Percentiles rank a stretch among this genome's conserved stretches.
phyloP scores from a whole-genome alignment of 2,329 filamentous ascomycete species.

The Fusarium caatingaense region DNA sequence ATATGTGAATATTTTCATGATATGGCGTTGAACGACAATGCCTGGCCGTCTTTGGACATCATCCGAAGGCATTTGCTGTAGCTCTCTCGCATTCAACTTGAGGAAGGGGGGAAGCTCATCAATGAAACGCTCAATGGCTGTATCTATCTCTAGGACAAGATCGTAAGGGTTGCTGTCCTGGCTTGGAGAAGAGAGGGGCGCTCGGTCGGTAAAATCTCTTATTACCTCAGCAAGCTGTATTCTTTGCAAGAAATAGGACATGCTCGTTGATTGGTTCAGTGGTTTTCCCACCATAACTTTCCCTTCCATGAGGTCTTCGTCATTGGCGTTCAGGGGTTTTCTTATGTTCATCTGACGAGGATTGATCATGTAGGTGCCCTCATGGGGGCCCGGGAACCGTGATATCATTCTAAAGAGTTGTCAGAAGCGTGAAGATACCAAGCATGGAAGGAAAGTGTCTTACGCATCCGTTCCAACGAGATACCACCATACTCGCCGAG shows the following conservation, averaged over 20 bases:
- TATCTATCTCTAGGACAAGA: slow-evolving; percentile 50
- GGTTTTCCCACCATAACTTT: slow-evolving; percentile 48
- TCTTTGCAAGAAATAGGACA: slow-evolving; percentile 55
- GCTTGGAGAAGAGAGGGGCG: slow-evolving; percentile 40
- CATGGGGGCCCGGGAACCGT: slow-evolving; percentile 51
- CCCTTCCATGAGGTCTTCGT: slow-evolving; percentile 51
- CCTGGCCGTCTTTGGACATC: slow-evolving; percentile 41
- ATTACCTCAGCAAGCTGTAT: slow-evolving; percentile 53
- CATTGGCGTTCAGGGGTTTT: slow-evolving; percentile 54
- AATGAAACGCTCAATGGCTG: slow-evolving; percentile 45
- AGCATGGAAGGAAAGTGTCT: neutral
- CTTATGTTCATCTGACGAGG: slow-evolving; percentile 54
- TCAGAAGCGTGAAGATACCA: slow-evolving; percentile 4
- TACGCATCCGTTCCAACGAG: slow-evolving; percentile 56
- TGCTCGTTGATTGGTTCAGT: slow-evolving; percentile 48
- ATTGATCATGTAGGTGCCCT: slow-evolving; percentile 53
- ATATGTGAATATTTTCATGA: slow-evolving; percentile 49
- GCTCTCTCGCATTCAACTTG: slow-evolving; percentile 31
- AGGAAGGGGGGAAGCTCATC: slow-evolving; percentile 48
- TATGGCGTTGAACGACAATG: slow-evolving; percentile 49
- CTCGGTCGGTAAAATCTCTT: slow-evolving; percentile 51
- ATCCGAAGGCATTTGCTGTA: slow-evolving; percentile 37
- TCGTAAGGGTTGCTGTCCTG: slow-evolving; percentile 50
- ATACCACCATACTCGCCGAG: slow-evolving; percentile 59
- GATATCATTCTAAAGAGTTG: slow-evolving; percentile 49